phyloP scores from a whole-genome alignment of 805 yeast species.

The Saccharomycopsis guyanensis region DNA sequence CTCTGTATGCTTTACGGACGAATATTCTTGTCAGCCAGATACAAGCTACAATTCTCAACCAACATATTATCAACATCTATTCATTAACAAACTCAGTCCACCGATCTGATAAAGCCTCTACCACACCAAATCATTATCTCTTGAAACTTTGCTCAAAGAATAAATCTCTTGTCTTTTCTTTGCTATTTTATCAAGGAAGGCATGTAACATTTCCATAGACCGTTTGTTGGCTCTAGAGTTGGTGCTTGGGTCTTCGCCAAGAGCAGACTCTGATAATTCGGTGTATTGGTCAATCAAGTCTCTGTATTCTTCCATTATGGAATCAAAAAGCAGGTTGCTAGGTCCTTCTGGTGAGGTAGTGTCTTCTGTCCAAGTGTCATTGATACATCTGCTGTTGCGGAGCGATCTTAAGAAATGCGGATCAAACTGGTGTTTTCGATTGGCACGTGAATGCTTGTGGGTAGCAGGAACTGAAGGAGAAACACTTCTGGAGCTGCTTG shows the following conservation, averaged over 20 bases:
- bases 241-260: constrained; percentile 2
- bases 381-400: too few relatives aligned
- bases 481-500: too few relatives aligned
- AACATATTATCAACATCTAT: too few relatives aligned
- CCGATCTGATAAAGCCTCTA: too few relatives aligned
- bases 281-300: constrained; percentile 8
- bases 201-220: constrained; percentile 10
- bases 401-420: too few relatives aligned
- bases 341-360: constrained; percentile 1
- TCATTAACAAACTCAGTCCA: too few relatives aligned
- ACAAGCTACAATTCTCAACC: too few relatives aligned
- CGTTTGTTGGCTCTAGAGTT: constrained; percentile 12
- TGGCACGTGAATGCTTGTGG: too few relatives aligned
- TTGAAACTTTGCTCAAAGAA: constrained; percentile 1
- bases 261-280: not conserved
- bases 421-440: too few relatives aligned
- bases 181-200: constrained; percentile 6
- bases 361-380: constrained; percentile 14
- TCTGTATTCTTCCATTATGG: constrained; percentile 9
- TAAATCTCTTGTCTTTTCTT: constrained; percentile 16
- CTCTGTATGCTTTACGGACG: too few relatives aligned
- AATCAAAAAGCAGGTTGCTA: constrained; percentile 2
- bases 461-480: too few relatives aligned
- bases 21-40: too few relatives aligned
- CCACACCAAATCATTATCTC: not conserved